Base-by-base conservation (phyloP, 306 rosid genomes). In the Malus sylvestris region DNA sequence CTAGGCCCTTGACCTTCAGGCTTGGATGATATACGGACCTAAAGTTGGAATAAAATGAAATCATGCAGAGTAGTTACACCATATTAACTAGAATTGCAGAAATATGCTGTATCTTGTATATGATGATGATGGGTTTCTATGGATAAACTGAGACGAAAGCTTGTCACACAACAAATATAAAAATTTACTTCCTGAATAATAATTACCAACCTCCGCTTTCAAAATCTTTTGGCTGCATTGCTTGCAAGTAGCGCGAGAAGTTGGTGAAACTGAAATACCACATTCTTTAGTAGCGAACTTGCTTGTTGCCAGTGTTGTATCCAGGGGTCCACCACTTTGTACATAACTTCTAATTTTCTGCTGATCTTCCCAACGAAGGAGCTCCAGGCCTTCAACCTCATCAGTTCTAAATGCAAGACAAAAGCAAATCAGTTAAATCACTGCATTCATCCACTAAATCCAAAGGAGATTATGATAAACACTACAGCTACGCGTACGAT, bases 331-430 rank as follows among this genome's bases (percentile, higher is more conserved):
- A 10, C 79, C 82, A 32, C 79, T 79, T 85, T 92, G 91, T 67
- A 90, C 82, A 83, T 95, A 92, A 69, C 86, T 76, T 76, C 97
- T 88, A 73, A 95, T 84, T 80, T 82, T 90, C 89, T 90, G 91
- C 81, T 95, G 99, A 76, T 95, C 97, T 51, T 95, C 97, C 99
- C 99, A 95, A 22, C 99, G 91, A 35, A 95, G 88, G 29, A 67
- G 80, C 85, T 95, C 97, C 16, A 92, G 20, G 85, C 96, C 93
- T 80, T 95, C 99, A 79, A 92, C 91, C 62, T 95, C 99, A 78
- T 88, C 99, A 80, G 83, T 38, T 55, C 99, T 95, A 73, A 75
- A 76, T 66, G 38, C 73, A 83, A 27, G 68, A 71, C 32, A 78
- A 25, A 82, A 1, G 30, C 15, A 22, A 19, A 6, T 59, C 27